Conservation (phyloP, 495 filamentous ascomycete species). For the Penicillium mononematosum region DNA sequence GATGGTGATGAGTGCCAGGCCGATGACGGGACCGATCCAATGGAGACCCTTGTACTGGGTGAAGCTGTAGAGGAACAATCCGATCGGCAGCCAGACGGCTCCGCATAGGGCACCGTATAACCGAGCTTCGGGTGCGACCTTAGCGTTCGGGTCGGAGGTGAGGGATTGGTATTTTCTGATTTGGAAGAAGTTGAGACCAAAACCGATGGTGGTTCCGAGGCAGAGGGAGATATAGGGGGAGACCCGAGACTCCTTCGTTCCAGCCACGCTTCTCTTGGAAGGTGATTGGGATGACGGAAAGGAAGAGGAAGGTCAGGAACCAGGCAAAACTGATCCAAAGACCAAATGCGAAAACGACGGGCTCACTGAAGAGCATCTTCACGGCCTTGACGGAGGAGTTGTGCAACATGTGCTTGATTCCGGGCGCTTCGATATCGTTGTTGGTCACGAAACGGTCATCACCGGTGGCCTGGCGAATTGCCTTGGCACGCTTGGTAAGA, state of each 20-base stretch:
- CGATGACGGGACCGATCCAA: conserved; percentile 67
- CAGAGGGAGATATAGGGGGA: conserved; percentile 75
- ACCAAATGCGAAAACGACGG: conserved; percentile 71
- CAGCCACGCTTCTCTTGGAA: conserved; percentile 69
- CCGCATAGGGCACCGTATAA: conserved; percentile 62
- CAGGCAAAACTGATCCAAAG: conserved; percentile 74
- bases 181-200: conserved; percentile 55
- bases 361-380: conserved; percentile 70
- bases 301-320: conserved; percentile 74
- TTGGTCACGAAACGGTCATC: conserved; percentile 68
- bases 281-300: conserved; percentile 69
- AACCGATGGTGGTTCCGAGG: conserved; percentile 64
- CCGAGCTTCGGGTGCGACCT: conserved; percentile 50
- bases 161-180: conserved; percentile 57
- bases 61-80: conserved; percentile 80
- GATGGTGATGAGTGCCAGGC: conserved; percentile 39
- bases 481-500: conserved; percentile 58
- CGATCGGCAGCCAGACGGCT: conserved; percentile 69
- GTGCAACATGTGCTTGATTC: conserved; percentile 39
- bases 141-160: conserved; percentile 59
- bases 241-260: conserved; percentile 60
- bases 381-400: conserved; percentile 53
- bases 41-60: conserved; percentile 59
- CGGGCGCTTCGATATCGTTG: conserved; percentile 54
- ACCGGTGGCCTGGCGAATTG: conserved; percentile 53